Base-by-base conservation (phyloP, 495 filamentous ascomycete genomes). In the Xylaria longipes region DNA sequence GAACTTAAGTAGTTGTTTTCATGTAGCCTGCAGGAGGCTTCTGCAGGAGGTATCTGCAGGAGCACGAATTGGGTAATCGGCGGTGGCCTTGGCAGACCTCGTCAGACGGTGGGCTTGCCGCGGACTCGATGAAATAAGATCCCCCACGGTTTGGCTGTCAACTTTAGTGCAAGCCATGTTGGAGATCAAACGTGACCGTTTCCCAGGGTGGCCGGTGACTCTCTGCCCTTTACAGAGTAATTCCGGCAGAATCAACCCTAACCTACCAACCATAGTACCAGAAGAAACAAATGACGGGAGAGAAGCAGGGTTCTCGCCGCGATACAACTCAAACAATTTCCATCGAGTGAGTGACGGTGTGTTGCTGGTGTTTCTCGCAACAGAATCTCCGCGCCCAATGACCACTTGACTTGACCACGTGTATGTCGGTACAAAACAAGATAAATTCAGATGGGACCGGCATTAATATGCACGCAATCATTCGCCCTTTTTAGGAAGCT, bases 401-500 rank as follows among this genome's bases (percentile, higher is more conserved):
- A 66, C 45, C 17, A 46, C 64, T 25, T 11, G n/a, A 43, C 31
- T 25, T n/a, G 65, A 39, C 65, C 65, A 67, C 65, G 65, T 67
- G 65, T 67, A 3, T 54, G 48, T 41, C 65, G 37, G 48, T 29
- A 11, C 65, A 29, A 41, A 35, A 67, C 65, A 35, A 67, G 48
- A 67, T 33, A 54, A 31, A 25, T 31, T 15, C 64, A 54, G 64
- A 66, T 66, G 64, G 65, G n/a, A 7, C 48, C 65, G 65, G 65
- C 65, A 67, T 67, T 45, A 46, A 69, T 62, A 69, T 69, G 67
- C 67, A 69, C 67, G 67, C 67, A 61, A 69, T 61, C 56, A 62
- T 62, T 39, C 54, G 41, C 54, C 67, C 66, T 27, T 46, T 69
- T 58, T 56, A 48, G 67, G 67, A 69, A 69, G 43, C 67, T 69